Base-by-base conservation (phyloP, 306 rosid genomes). In the Nissolia schottii region DNA sequence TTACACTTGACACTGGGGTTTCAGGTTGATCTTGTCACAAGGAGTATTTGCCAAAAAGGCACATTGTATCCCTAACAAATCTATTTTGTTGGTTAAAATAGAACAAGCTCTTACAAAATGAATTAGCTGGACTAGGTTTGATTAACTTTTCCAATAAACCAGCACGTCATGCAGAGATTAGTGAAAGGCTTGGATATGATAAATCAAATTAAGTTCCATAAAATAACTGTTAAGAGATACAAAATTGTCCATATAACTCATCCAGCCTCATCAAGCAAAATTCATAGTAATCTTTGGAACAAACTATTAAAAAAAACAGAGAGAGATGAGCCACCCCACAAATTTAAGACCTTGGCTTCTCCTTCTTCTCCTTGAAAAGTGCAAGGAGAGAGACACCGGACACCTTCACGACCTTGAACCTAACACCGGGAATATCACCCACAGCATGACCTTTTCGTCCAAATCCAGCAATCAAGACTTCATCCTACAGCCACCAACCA, bases 381-480 rank as follows among this genome's bases (percentile, higher is more conserved):
- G 96, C 90, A 15, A 87, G 53, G 8, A 90, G 89, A 37, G 90
- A 87, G 49, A 88, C 93, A 70, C 91, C 87, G 5, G 88, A 85
- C 31, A 86, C 91, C 74, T 87, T 88, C 58, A 90, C 88, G 10
- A 90, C 93, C 87, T 90, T 86, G 83, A 90, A 88, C 16, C 93
- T 77, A 19, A 90, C 93, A 16, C 96, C 96, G 1, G 96, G 92
- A 75, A 90, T 88, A 85, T 90, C 96, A 70, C 96, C 96, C 0
- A 87, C 96, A 0, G 96, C 96, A 13, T 90, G 96, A 77, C 96
- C 93, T 67, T 88, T 88, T 1, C 93, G 77, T 58, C 93, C 90
- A 75, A 88, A 88, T 68, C 93, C 93, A 50, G 96, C 96, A 3
- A 90, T 87, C 91, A 90, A 77, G 6, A 90, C 96, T 74, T 87